Evolutionary conservation across 192 early-diverging fungal genomes (phyloP), one percentile per base, ranked within the genome.

Genomic region (Lobulomyces angularis): DNA sequence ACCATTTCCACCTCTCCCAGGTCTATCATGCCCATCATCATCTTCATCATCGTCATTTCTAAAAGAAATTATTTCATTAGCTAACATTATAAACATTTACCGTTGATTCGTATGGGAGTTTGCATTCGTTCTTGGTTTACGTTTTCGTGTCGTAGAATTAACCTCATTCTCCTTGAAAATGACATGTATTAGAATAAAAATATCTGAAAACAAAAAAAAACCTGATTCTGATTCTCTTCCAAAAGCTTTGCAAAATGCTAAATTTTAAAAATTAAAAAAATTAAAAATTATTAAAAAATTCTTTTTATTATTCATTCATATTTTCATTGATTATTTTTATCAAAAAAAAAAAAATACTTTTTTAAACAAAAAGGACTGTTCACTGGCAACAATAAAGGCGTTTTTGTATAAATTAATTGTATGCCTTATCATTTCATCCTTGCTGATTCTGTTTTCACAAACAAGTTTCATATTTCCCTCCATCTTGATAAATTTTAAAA

Each of bases 381-480:
- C 26, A 2, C 41, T 56, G 4, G 73, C 67, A 21, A 51, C 64
- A 1, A 52, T 34, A 58, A 80, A 96, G 8, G 89, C 84, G 1
- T 66, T 60, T 35, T 58, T 40, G 59, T 96, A 96, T 58, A 77
- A 63, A 2, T 56, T 46, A 11, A 90, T 51, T 21, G 62, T 68
- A 29, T 87, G 72, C 12, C 52, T 45, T 1, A 92, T 46, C 0
- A 93, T 88, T 3, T 79, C 62, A 2, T 69, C 71, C 35, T 78
- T 81, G 0, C 62, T 64, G 27, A 67, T 72, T 26, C 8, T 18
- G 0, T 90, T 88, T 5, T 71, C 55, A 55, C 77, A 81, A 17
- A 97, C 90, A 5, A 44, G 38, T 32, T 71, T 72, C 36, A 94
- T 67, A 52, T 83, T 77, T 2, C 60, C 64, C 48, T 97, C 92